phyloP scores from a whole-genome alignment of 768 basidiomycete species.

The Pseudohyphozyma bogoriensis region DNA sequence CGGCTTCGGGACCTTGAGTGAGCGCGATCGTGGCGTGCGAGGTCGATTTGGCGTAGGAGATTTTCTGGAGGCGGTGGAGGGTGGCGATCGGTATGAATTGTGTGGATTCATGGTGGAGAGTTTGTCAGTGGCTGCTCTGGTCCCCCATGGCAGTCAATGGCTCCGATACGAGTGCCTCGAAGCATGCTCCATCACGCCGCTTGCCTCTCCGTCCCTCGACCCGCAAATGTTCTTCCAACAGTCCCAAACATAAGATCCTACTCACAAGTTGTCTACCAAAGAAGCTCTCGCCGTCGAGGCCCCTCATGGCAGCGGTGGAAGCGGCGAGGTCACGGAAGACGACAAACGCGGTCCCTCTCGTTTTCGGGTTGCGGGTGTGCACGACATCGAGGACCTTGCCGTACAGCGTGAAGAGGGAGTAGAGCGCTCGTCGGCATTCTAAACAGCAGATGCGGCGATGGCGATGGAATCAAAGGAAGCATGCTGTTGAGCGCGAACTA shows the following conservation, averaged over 20 bases:
- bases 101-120: background rate
- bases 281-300: constrained; percentile 70
- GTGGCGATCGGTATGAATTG: background rate
- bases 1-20: constrained; percentile 50
- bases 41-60: constrained; percentile 79
- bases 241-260: too few relatives aligned
- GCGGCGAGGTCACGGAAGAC: constrained; percentile 85
- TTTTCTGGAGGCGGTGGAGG: constrained; percentile 50
- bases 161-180: too few relatives aligned
- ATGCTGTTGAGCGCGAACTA: background rate
- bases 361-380: constrained; percentile 71
- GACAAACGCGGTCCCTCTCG: constrained; percentile 91
- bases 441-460: background rate
- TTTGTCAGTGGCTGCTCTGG: background rate
- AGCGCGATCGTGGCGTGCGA: constrained; percentile 70
- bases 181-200: background rate
- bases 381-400: constrained; percentile 89
- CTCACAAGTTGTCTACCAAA: constrained; percentile 27
- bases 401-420: constrained; percentile 82
- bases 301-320: constrained; percentile 85
- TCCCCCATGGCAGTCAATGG: too few relatives aligned
- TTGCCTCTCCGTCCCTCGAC: too few relatives aligned
- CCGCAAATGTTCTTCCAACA: background rate
- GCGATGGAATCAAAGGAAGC: background rate
- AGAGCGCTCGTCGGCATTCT: constrained; percentile 72